Evolutionary conservation across 257 asterid genomes (phyloP).

Genomic region (Plantago ovata): DNA sequence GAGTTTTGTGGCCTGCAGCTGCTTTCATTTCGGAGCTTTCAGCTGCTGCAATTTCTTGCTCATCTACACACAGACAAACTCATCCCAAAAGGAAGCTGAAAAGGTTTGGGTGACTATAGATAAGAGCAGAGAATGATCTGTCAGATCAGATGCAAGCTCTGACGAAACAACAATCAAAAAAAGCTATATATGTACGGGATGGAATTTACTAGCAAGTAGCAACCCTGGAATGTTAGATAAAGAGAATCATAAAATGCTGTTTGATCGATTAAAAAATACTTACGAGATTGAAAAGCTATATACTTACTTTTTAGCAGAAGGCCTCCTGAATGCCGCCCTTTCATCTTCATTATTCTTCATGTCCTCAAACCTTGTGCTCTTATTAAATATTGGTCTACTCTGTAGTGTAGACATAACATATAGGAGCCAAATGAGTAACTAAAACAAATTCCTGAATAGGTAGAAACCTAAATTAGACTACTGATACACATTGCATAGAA

Average conservation of each 20-base stretch:
- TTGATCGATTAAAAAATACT: slow-evolving; percentile 7
- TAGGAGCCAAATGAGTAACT: slow-evolving; percentile 11
- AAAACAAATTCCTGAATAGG: too few species aligned
- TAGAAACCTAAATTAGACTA: too few species aligned
- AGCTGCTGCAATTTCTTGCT: slow-evolving; percentile 88
- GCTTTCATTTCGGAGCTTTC: slow-evolving; percentile 80
- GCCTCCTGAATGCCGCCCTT: slow-evolving; percentile 60
- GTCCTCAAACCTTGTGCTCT: slow-evolving; percentile 97
- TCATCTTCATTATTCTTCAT: slow-evolving; percentile 82
- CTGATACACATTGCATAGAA: too few species aligned
- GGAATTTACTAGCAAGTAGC: too few species aligned
- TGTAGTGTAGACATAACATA: slow-evolving; percentile 36
- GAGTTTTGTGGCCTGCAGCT: slow-evolving; percentile 87
- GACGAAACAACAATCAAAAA: too few species aligned
- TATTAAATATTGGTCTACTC: slow-evolving; percentile 95
- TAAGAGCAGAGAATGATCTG: neutral
- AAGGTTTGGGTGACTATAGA: neutral
- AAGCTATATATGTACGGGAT: too few species aligned
- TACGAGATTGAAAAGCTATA: neutral
- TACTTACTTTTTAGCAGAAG: slow-evolving; percentile 63
- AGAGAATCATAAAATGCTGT: slow-evolving; percentile 12
- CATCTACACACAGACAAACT: slow-evolving; percentile 48
- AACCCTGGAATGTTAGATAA: slow-evolving; percentile 39
- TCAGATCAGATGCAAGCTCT: neutral
- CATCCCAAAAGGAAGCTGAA: neutral